A percentile compares a stretch with the other conserved stretches of the same genome.
Evolutionary conservation across 2,329 filamentous ascomycete species (phyloP).

Genomic region (Diaporthe capsici): DNA sequence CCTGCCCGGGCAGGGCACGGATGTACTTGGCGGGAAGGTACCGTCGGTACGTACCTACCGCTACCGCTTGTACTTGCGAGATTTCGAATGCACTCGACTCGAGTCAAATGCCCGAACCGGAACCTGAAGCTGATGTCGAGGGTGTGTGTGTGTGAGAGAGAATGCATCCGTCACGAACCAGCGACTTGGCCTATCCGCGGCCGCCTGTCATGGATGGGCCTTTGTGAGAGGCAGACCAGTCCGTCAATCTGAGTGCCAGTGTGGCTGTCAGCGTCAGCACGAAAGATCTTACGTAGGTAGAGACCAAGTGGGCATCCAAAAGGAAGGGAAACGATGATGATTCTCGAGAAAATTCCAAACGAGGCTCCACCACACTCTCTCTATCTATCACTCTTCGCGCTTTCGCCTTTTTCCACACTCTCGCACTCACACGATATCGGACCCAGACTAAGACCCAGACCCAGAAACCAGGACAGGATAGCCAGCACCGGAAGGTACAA

Average conservation of each 20-base stretch:
- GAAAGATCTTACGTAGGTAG: not conserved
- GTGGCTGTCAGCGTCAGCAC: constrained; percentile 17
- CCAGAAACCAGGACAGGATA: not conserved
- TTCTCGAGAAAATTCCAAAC: constrained; percentile 20
- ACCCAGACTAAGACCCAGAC: not conserved
- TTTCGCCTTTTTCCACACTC: constrained; percentile 6
- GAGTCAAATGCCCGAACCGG: constrained; percentile 25
- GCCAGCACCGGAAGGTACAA: not conserved
- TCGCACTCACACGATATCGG: constrained; percentile 8
- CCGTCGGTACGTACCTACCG: not conserved
- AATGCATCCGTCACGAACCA: constrained; percentile 18
- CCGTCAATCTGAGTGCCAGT: constrained; percentile 19
- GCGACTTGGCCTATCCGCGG: constrained; percentile 32
- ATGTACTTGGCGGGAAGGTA: not conserved
- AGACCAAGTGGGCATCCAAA: not conserved
- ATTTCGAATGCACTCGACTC: constrained; percentile 17
- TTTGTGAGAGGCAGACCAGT: not conserved
- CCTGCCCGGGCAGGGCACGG: not conserved
- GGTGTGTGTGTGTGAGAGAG: not conserved
- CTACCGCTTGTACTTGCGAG: not conserved
- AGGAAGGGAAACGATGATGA: not conserved
- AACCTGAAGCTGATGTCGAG: constrained; percentile 8
- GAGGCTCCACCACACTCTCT: constrained; percentile 17
- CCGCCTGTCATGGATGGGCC: not conserved
- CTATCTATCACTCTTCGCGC: constrained; percentile 12